These are phyloP conservation scores for Salix purpurea DNA, from an alignment of 345 rosid genomes.

Conservation along the genomic window DNA sequence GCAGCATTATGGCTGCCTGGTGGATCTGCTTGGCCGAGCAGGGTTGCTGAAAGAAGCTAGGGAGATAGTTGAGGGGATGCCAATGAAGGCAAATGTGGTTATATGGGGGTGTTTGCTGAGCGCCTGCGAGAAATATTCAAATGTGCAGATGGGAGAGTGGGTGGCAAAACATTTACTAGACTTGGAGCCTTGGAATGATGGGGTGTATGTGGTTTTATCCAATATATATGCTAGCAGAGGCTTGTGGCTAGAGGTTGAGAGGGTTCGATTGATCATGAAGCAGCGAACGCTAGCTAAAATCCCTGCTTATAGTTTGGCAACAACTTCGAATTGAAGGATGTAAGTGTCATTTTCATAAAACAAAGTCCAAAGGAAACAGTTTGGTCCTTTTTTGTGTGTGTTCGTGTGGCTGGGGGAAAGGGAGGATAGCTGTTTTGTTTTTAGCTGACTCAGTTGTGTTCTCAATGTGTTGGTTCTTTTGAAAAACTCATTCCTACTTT, in stretches of 20 bases:
- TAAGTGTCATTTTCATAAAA: no score
- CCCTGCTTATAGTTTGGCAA: constrained; percentile 64
- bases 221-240: constrained; percentile 71
- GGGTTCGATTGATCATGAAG: constrained; percentile 60
- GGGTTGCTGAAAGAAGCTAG: constrained; percentile 72
- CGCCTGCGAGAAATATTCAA: constrained; percentile 80
- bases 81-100: constrained; percentile 65
- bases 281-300: constrained; percentile 44
- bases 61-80: constrained; percentile 63
- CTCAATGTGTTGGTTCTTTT: no score
- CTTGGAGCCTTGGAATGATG: constrained; percentile 81
- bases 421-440: no score
- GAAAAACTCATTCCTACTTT: no score
- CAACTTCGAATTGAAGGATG: constrained; percentile 18
- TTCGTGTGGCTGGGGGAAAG: no score
- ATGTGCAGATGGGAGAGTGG: constrained; percentile 79
- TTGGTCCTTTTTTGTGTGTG: no score
- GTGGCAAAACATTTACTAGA: constrained; percentile 61
- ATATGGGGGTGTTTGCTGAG: constrained; percentile 88
- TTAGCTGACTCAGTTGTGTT: no score
- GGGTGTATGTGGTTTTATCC: constrained; percentile 73
- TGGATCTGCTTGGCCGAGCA: constrained; percentile 67
- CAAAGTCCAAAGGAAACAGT: no score
- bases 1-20: constrained; percentile 78
- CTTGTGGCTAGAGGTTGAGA: constrained; percentile 80